Evolutionary conservation across 768 basidiomycete genomes (phyloP).

Genomic region (Lentinus brumalis): DNA sequence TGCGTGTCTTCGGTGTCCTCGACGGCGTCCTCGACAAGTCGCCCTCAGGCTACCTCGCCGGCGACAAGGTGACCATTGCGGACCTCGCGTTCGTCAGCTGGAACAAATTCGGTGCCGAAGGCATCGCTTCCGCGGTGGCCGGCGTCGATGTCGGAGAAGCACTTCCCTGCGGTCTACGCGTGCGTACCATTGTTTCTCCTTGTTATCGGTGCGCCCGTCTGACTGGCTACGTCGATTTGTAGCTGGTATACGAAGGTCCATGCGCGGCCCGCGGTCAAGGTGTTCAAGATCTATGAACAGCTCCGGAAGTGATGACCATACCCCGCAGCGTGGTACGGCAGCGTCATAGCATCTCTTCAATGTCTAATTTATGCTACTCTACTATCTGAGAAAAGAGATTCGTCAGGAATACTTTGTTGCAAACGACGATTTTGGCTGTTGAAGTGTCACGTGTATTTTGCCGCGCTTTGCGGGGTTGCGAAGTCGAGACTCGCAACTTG

Average conservation of each 20-base stretch:
- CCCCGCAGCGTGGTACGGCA: too few species aligned
- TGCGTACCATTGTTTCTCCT: constrained; percentile 4
- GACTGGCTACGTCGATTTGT: not conserved
- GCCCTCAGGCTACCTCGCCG: constrained; percentile 27
- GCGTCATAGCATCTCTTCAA: too few species aligned
- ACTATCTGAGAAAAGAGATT: too few species aligned
- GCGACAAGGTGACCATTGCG: constrained; percentile 28
- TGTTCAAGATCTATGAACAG: constrained; percentile 1
- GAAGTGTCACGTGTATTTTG: too few species aligned
- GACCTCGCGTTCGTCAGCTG: constrained; percentile 30
- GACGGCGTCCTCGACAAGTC: constrained; percentile 31
- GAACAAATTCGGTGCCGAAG: constrained; percentile 19
- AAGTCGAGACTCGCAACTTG: too few species aligned
- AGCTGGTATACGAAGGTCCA: constrained; percentile 27
- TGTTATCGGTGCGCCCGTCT: not conserved
- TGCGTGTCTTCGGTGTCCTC: constrained; percentile 30
- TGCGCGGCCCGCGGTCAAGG: constrained; percentile 15
- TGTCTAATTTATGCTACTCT: too few species aligned
- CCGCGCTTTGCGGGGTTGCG: too few species aligned
- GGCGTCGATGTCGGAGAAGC: constrained; percentile 21
- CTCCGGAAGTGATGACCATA: too few species aligned
- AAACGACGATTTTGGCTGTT: too few species aligned
- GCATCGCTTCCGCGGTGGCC: constrained; percentile 6
- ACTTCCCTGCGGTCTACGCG: constrained; percentile 23
- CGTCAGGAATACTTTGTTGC: too few species aligned